Base-by-base conservation (phyloP, 2,329 filamentous ascomycete genomes). In the Emericellopsis cladophorae region DNA sequence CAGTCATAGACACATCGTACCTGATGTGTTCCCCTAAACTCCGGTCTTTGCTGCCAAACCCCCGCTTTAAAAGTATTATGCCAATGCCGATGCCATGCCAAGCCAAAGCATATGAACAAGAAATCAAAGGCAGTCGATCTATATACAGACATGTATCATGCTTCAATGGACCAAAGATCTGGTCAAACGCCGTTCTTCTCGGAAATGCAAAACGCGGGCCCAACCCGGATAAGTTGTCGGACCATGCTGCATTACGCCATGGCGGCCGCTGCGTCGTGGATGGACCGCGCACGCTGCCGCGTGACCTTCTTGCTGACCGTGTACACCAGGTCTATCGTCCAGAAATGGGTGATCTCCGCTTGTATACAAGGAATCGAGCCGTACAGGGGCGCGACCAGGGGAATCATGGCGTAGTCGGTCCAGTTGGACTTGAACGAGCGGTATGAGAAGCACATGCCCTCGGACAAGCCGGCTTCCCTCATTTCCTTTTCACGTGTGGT, bases 241-340 rank as follows among this genome's bases (percentile, higher is more conserved):
- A 42, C 5, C n/a, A 15, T 16, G 37, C 45, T 44, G 48, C 16
- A 45, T 51, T 63, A 71, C 49, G 64, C 68, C 59, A 72, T 63
- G 34, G 65, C 57, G 22, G 59, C 61, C n/a, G 57, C 58, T 35
- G 58, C 24, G 23, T 37, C 44, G 22, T 44, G 61, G 39, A 65
- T 46, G 4, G 66, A 64, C 44, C 67, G 67, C 26, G 64, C 59
- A 47, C 68, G 59, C 55, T 72, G 65, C 43, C 73, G 60, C 3
- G 68, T 73, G 50, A 76, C 72, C 54, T 85, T 86, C 58, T 79
- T 76, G 62, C 79, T 84, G 51, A 86, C 81, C 0, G 76, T 73
- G 58, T 86, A 86, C 10, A 81, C 76, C 48, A 86, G 55, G 42
- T 81, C 68, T 29, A 79, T 63, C 1, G 77, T 83, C 72, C 79